These are phyloP conservation scores for Lentithecium fluviatile DNA, from an alignment of 495 filamentous ascomycete species.

Conservation along the genomic window DNA sequence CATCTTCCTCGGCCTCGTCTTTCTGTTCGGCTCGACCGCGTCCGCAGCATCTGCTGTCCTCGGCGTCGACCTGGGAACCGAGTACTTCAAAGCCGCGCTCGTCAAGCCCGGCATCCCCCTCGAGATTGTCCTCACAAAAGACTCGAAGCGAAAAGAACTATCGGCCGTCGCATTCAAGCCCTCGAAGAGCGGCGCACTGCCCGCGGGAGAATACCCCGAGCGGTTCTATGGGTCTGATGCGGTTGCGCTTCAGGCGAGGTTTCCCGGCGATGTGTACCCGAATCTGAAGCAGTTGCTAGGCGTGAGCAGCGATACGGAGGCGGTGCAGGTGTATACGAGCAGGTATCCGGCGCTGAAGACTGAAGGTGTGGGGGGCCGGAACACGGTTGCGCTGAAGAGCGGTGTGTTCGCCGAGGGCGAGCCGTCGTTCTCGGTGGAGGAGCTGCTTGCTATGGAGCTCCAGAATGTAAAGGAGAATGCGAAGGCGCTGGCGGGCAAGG, in stretches of 20 bases:
- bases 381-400: conserved; percentile 75
- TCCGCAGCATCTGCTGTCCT: conserved; percentile 70
- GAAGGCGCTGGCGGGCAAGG: conserved; percentile 78
- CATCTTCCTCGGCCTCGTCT: conserved; percentile 52
- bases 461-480: conserved; percentile 85
- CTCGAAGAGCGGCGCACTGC: conserved; percentile 48
- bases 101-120: conserved; percentile 98
- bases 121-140: conserved; percentile 97
- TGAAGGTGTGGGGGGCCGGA: conserved; percentile 56
- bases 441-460: conserved; percentile 94
- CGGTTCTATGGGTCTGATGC: conserved; percentile 90
- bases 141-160: conserved; percentile 92
- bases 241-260: conserved; percentile 78
- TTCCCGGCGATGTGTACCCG: conserved; percentile 88
- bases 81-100: conserved; percentile 93
- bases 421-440: conserved; percentile 81
- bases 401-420: conserved; percentile 62
- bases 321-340: conserved; percentile 62
- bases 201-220: conserved; percentile 71
- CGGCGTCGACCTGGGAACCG: conserved; percentile 91
- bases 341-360: conserved; percentile 71
- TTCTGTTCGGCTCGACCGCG: conserved; percentile 54
- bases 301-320: conserved; percentile 58
- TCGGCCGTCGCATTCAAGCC: conserved; percentile 95
- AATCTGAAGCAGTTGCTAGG: conserved; percentile 89